Base-by-base conservation (phyloP, 306 rosid genomes). In the Leucaena leucocephala region DNA sequence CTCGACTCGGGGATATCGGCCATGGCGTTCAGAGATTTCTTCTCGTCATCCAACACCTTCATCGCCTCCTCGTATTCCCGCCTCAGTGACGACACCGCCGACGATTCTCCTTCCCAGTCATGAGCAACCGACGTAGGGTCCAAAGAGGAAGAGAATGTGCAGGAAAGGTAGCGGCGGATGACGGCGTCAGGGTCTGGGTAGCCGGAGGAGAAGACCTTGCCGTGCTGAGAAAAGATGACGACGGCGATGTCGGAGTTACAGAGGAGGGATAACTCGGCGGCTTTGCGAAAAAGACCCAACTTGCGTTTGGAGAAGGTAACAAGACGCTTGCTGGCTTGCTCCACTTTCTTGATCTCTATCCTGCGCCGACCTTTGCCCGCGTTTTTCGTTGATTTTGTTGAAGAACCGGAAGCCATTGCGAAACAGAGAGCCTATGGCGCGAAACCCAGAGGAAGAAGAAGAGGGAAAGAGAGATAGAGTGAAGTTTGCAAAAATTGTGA, bases 251-350 rank as follows among this genome's bases (percentile, higher is more conserved):
- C 77, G 0, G 85, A 80, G 2, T 89, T 73, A 46, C 90, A 86
- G 0, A 90, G 84, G 3, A 89, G 78, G 3, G 92, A 91, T 3
- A 92, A 83, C 42, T 90, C 92, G 1, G 89, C 80, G 3, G 91
- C 91, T 55, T 92, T 92, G 74, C 89, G 89, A 78, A 86, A 87
- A 1, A 92, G 86, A 0, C 97, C 92, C 0, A 79, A 36, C 6
- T 90, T 82, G 19, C 91, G 82, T 82, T 89, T 92, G 1, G 96
- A 85, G 77, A 92, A 92, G 13, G 87, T 90, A 11, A 77, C 85
- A 33, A 87, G 81, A 27, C 86, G 83, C 14, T 68, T 84, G 74
- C 36, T 58, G 64, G 14, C 3, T 21, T 22, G 2, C 5, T 22
- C 64, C 1, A 58, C 16, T 2, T 9, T 81, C 57, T 86, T 88